Base-by-base conservation (phyloP, 768 basidiomycete genomes). In the Leccinum arenicola region DNA sequence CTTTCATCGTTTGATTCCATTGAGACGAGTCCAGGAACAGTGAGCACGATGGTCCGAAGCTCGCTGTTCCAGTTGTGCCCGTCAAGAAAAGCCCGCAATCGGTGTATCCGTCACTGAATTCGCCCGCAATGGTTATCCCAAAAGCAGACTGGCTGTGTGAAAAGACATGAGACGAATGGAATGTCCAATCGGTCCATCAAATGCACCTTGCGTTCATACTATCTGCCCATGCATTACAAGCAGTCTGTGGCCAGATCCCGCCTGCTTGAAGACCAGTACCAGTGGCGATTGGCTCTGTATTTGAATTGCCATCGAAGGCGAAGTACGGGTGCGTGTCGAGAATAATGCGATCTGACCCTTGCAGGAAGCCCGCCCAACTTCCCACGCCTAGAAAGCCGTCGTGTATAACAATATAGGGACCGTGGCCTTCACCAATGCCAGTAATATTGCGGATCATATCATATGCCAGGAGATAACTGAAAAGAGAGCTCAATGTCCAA, bases 71-170 rank as follows among this genome's bases (percentile, higher is more conserved):
- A 8, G 67, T 62, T 45, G 76, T 68, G 52, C 71, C 74, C 43
- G 75, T 78, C 61, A 76, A 75, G 70, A 70, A 83, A 52, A 81
- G 73, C 12, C 85, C 88, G 66, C 90, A 91, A 54, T 83, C 78
- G 66, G 88, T 91, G 64, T 77, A 79, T 10, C 84, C 87, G 2
- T 79, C 79, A 54, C 87, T 84, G 73, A 88, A 93, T 73, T 95
- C 93, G 47, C 91, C 93, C 1, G 84, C 85, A 25, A 87, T 68
- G 14, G 85, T 85, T 43, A 93, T 73, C 10, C 93, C 93, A 65
- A 92, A 91, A 8, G 74, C 69, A 58, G 66, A 73, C 69, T 71
- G 82, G 68, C 80, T 82, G 56, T 33, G 63, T 50, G 50, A 29
- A 50, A 33, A 23, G 50, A 54, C 25, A 19, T 61, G 33, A 60